phyloP scores from a whole-genome alignment of 2,329 filamentous ascomycete genomes.

The Beauveria sp. region DNA sequence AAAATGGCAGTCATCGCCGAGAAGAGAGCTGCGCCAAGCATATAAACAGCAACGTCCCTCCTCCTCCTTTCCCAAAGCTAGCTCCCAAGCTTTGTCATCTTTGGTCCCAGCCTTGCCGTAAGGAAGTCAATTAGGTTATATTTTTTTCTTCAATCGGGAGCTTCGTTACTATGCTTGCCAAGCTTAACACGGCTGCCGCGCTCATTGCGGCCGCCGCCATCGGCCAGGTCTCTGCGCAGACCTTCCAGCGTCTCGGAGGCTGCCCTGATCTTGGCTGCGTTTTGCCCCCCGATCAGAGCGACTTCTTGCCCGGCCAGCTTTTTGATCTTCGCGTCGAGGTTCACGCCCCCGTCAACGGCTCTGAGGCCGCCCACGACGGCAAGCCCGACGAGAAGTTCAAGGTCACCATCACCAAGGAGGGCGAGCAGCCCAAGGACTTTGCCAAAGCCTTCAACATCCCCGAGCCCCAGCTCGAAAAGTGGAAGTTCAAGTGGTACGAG shows the following conservation, averaged over 20 bases:
- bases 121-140: neutral
- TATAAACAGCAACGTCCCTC: constrained; percentile 1
- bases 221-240: constrained; percentile 42
- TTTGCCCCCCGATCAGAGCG: constrained; percentile 57
- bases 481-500: constrained; percentile 81
- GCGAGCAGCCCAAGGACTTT: constrained; percentile 43
- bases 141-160: neutral
- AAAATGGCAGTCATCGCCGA: neutral
- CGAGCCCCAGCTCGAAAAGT: constrained; percentile 69
- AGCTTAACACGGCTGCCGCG: constrained; percentile 27
- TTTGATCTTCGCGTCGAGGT: constrained; percentile 81
- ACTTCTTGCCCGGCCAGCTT: constrained; percentile 76
- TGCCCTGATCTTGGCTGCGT: constrained; percentile 54
- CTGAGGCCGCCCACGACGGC: constrained; percentile 63
- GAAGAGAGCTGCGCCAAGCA: neutral
- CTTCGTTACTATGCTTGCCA: constrained; percentile 25
- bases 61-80: neutral
- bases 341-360: constrained; percentile 73
- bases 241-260: constrained; percentile 51
- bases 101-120: neutral
- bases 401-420: constrained; percentile 63
- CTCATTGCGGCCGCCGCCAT: constrained; percentile 22
- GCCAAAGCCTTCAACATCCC: constrained; percentile 60
- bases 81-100: neutral
- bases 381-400: constrained; percentile 68